These are phyloP conservation scores for Scedosporium boydii DNA, from an alignment of 2,329 filamentous ascomycete genomes.

Conservation along the genomic window DNA sequence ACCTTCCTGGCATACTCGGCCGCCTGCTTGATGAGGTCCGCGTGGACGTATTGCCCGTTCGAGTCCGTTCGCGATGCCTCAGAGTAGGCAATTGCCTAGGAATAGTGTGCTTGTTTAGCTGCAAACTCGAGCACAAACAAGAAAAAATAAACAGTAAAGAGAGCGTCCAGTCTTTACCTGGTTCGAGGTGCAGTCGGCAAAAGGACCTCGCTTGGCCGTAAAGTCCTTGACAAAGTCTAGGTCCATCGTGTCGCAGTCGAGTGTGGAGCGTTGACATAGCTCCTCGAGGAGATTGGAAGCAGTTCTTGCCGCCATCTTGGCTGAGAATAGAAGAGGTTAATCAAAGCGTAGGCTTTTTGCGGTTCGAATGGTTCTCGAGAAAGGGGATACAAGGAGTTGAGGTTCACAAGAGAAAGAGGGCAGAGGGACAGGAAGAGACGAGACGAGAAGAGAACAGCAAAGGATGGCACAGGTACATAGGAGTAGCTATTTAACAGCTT, in stretches of 20 bases:
- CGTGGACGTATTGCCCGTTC: slow-evolving; percentile 16
- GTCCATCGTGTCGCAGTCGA: slow-evolving; percentile 28
- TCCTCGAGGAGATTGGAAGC: slow-evolving; percentile 13
- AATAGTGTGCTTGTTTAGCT: neutral
- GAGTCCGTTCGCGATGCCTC: slow-evolving; percentile 18
- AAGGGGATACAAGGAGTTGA: too few relatives aligned
- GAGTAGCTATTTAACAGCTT: neutral
- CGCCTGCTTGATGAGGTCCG: slow-evolving; percentile 18
- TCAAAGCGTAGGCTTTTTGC: neutral
- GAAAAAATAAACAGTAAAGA: neutral
- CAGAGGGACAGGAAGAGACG: neutral
- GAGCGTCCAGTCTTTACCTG: slow-evolving; percentile 14
- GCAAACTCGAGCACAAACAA: neutral
- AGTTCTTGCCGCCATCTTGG: slow-evolving; percentile 1
- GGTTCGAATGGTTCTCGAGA: too few relatives aligned
- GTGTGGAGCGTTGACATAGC: slow-evolving; percentile 17
- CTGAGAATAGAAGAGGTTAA: neutral
- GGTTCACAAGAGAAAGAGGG: neutral
- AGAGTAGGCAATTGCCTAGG: slow-evolving; percentile 23
- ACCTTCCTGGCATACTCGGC: slow-evolving; percentile 13
- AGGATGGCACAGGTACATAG: neutral
- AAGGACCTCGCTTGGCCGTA: slow-evolving; percentile 20
- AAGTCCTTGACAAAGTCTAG: slow-evolving; percentile 15
- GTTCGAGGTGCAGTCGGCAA: slow-evolving; percentile 27
- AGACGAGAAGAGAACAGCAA: neutral